These are phyloP conservation scores for Sextonia rubra DNA, from an alignment of 164 flowering plant species.

Conservation along the genomic window DNA sequence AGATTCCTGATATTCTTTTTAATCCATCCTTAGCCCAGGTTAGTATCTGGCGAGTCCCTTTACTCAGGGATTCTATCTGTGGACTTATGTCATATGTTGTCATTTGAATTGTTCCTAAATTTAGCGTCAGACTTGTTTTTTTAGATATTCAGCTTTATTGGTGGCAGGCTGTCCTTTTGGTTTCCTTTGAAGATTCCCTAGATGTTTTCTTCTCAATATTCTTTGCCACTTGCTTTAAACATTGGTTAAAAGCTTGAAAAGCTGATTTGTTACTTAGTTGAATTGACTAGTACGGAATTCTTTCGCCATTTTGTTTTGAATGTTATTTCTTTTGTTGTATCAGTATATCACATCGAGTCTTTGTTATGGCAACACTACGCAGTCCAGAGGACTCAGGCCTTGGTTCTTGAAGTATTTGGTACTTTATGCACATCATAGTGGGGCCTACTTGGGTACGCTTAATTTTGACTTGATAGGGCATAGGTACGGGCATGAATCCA, in stretches of 20 bases:
- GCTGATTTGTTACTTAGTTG: background rate
- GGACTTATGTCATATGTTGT: background rate
- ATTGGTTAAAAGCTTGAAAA: background rate
- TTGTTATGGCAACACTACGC: too few relatives aligned
- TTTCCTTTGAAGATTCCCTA: background rate
- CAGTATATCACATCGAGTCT: too few relatives aligned
- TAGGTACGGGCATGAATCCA: too few relatives aligned
- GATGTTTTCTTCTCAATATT: background rate
- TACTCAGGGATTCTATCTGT: background rate
- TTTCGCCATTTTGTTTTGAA: too few relatives aligned
- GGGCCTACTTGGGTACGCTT: too few relatives aligned
- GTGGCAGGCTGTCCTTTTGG: background rate
- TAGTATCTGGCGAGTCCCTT: constrained; percentile 7
- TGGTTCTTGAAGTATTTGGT: too few relatives aligned
- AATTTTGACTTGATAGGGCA: too few relatives aligned
- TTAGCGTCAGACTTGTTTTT: background rate
- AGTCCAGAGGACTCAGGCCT: too few relatives aligned
- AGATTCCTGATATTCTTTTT: constrained; percentile 90
- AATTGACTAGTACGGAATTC: too few relatives aligned
- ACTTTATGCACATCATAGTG: too few relatives aligned
- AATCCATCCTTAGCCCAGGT: constrained; percentile 88
- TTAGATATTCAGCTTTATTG: background rate
- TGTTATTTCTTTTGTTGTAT: too few relatives aligned
- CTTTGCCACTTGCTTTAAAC: background rate
- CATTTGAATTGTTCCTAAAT: background rate